A percentile compares a stretch with the other conserved stretches of the same genome.
Evolutionary conservation across 2,329 filamentous ascomycete genomes (phyloP).

Genomic region (Zarea fungicola): DNA sequence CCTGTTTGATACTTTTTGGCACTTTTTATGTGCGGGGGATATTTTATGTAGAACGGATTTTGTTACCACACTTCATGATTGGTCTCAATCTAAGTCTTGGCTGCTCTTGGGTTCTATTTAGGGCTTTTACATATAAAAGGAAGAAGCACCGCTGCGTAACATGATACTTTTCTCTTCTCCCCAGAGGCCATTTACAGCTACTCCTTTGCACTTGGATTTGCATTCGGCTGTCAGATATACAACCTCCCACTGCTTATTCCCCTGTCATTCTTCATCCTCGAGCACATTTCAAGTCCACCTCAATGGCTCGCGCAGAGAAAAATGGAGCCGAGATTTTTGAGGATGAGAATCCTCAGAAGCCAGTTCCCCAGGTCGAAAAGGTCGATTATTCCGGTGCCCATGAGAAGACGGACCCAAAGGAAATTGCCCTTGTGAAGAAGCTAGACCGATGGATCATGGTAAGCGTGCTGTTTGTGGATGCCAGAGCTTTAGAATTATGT

Average conservation of each 20-base stretch:
- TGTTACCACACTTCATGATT: too few species aligned
- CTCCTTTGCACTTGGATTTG: too few species aligned
- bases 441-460: conserved; percentile 35
- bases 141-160: too few species aligned
- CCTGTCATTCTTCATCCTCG: not conserved
- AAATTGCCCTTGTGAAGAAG: conserved; percentile 35
- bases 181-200: too few species aligned
- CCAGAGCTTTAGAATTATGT: not conserved
- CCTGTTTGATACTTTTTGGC: not conserved
- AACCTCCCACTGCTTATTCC: too few species aligned
- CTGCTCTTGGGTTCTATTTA: too few species aligned
- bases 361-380: conserved; percentile 18
- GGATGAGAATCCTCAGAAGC: conserved; percentile 12
- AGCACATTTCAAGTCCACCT: not conserved
- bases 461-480: conserved; percentile 3
- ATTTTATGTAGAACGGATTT: too few species aligned
- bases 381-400: conserved; percentile 34
- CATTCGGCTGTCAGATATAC: too few species aligned
- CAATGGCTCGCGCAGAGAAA: not conserved
- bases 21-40: not conserved
- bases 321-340: not conserved
- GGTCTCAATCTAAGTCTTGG: too few species aligned
- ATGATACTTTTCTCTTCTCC: too few species aligned
- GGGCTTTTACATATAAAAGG: too few species aligned
- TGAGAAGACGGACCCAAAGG: conserved; percentile 33